Evolutionary conservation across 805 yeast genomes (phyloP).

Genomic region (Suhomyces xylopsoci): DNA sequence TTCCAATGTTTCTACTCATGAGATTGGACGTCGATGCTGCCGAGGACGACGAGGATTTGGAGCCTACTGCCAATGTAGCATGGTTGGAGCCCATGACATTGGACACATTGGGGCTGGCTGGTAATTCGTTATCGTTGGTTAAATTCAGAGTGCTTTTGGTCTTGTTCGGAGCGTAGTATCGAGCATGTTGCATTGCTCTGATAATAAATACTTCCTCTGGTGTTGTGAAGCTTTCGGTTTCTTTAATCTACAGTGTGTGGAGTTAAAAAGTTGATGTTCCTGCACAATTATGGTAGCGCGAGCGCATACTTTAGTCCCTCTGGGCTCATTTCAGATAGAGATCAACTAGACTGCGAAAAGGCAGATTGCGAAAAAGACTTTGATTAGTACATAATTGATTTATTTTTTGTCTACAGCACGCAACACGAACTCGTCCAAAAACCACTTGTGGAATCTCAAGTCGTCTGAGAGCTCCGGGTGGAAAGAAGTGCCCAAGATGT

Average conservation of each 20-base stretch:
- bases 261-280: background rate
- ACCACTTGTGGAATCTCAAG: slow-evolving; percentile 66
- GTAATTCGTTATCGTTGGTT: background rate
- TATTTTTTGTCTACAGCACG: background rate
- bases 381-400: background rate
- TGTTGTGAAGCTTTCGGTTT: background rate
- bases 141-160: slow-evolving; percentile 1
- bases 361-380: background rate
- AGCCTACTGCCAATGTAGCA: slow-evolving; percentile 12
- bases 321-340: background rate
- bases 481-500: slow-evolving; percentile 68
- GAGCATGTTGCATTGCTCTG: slow-evolving; percentile 29
- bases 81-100: slow-evolving; percentile 18
- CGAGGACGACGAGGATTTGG: slow-evolving; percentile 12
- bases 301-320: background rate
- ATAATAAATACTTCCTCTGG: background rate
- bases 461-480: slow-evolving; percentile 70
- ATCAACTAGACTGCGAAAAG: background rate
- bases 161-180: slow-evolving; percentile 17
- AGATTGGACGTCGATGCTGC: slow-evolving; percentile 1
- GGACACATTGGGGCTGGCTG: background rate
- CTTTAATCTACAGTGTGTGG: background rate
- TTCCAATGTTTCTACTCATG: slow-evolving; percentile 20
- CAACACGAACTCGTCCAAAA: slow-evolving; percentile 54
- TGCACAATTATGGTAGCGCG: background rate